Conservation (phyloP, 2,329 filamentous ascomycete genomes). For the Colletotrichum echinochloae region DNA sequence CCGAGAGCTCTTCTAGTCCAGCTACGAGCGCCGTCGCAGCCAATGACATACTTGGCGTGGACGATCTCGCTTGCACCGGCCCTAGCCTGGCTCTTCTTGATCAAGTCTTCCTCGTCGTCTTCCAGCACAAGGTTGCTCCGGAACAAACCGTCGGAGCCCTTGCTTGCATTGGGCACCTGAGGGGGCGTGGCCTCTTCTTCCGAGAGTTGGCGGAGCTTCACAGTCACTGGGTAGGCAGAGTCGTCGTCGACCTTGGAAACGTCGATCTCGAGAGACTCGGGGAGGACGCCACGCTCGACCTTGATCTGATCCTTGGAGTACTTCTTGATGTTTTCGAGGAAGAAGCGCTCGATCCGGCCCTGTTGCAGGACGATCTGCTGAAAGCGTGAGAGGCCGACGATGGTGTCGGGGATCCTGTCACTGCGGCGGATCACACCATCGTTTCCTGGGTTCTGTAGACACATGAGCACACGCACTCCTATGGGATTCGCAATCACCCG, state of each 20-base stretch:
- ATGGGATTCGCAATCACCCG: not conserved
- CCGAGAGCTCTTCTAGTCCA: constrained; percentile 72
- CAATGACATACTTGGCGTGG: constrained; percentile 73
- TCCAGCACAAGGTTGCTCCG: constrained; percentile 68
- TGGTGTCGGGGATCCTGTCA: constrained; percentile 72
- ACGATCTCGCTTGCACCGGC: constrained; percentile 57
- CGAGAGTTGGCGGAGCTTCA: constrained; percentile 67
- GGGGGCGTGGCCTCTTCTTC: constrained; percentile 68
- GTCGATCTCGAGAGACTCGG: constrained; percentile 66
- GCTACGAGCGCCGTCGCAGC: constrained; percentile 76
- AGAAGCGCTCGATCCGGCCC: constrained; percentile 76
- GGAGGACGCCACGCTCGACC: constrained; percentile 72
- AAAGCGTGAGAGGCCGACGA: constrained; percentile 70
- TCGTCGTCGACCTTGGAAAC: constrained; percentile 60
- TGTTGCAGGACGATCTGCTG: constrained; percentile 77
- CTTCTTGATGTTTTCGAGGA: constrained; percentile 70
- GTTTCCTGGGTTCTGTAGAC: constrained; percentile 70
- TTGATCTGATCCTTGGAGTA: constrained; percentile 60
- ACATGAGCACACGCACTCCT: constrained; percentile 41
- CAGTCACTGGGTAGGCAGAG: constrained; percentile 69
- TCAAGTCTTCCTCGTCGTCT: constrained; percentile 62
- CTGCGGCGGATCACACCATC: constrained; percentile 68
- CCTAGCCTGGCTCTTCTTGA: constrained; percentile 42
- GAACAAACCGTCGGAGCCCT: constrained; percentile 66
- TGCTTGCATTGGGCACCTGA: constrained; percentile 50